Conservation (phyloP, 2,329 filamentous ascomycete species). For the Fusarium secorum region DNA sequence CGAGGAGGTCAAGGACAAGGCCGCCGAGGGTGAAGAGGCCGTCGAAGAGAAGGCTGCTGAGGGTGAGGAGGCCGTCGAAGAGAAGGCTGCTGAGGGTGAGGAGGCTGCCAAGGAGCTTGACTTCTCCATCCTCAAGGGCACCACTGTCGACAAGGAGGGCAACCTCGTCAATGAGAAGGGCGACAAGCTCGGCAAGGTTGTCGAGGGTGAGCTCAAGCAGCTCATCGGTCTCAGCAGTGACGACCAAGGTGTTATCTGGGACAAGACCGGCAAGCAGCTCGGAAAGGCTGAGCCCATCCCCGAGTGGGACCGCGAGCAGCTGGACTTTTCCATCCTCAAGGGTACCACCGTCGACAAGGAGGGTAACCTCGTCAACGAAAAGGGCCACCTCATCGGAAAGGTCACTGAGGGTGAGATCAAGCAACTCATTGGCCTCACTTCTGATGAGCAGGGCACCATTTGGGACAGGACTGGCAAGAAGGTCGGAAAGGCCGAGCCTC, state of each 20-base stretch:
- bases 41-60: background rate
- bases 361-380: constrained; percentile 63
- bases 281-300: constrained; percentile 72
- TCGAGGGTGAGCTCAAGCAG: constrained; percentile 68
- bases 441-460: constrained; percentile 73
- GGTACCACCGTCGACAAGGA: constrained; percentile 67
- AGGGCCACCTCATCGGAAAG: constrained; percentile 65
- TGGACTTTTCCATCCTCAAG: constrained; percentile 32
- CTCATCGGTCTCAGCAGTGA: constrained; percentile 72
- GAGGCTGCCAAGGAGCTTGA: constrained; percentile 29
- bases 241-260: constrained; percentile 72
- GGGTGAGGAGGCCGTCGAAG: background rate
- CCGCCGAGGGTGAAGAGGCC: background rate
- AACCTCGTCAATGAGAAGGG: constrained; percentile 64
- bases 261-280: constrained; percentile 68
- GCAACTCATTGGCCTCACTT: constrained; percentile 68
- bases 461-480: constrained; percentile 68
- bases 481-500: constrained; percentile 72
- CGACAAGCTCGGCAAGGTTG: constrained; percentile 66
- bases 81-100: constrained; percentile 8
- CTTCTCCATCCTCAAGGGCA: constrained; percentile 31
- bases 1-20: background rate
- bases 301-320: constrained; percentile 55
- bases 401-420: constrained; percentile 69
- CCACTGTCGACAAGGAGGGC: constrained; percentile 57